Evolutionary conservation across 2,329 filamentous ascomycete genomes (phyloP).

Genomic region (Pseudocercospora crystallina): DNA sequence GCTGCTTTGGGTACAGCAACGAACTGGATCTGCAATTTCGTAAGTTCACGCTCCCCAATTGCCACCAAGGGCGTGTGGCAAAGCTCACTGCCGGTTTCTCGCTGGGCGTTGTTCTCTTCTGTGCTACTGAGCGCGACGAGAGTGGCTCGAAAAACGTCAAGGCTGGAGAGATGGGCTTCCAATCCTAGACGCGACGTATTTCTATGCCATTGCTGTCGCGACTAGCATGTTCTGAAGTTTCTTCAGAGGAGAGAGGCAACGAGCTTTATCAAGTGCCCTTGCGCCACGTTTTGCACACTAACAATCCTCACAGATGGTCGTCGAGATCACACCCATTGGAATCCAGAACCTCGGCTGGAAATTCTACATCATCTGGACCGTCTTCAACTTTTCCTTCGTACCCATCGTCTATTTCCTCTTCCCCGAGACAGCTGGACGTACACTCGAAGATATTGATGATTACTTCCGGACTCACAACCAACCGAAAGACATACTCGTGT

Average conservation of each 20-base stretch:
- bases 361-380: slow-evolving; percentile 49
- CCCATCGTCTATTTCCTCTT: slow-evolving; percentile 46
- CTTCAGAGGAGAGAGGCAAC: no score
- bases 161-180: no score
- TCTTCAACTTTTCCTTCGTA: slow-evolving; percentile 51
- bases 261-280: no score
- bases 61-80: no score
- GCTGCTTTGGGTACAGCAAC: slow-evolving; percentile 52
- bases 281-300: no score
- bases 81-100: no score
- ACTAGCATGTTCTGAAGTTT: slow-evolving; percentile 37
- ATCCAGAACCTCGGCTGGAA: slow-evolving; percentile 33
- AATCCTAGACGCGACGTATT: no score
- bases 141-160: no score
- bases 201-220: not conserved
- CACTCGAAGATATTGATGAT: slow-evolving; percentile 35
- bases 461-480: slow-evolving; percentile 27
- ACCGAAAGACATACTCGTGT: slow-evolving; percentile 43
- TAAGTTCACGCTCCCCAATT: no score
- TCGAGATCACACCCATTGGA: slow-evolving; percentile 35
- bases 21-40: slow-evolving; percentile 41
- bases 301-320: slow-evolving; percentile 42
- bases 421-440: slow-evolving; percentile 35
- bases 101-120: no score
- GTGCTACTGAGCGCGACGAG: no score